Evolutionary conservation across 2,329 filamentous ascomycete genomes (phyloP), one percentile per base, ranked within the genome.

Genomic region (Dactylellina parvicollis): DNA sequence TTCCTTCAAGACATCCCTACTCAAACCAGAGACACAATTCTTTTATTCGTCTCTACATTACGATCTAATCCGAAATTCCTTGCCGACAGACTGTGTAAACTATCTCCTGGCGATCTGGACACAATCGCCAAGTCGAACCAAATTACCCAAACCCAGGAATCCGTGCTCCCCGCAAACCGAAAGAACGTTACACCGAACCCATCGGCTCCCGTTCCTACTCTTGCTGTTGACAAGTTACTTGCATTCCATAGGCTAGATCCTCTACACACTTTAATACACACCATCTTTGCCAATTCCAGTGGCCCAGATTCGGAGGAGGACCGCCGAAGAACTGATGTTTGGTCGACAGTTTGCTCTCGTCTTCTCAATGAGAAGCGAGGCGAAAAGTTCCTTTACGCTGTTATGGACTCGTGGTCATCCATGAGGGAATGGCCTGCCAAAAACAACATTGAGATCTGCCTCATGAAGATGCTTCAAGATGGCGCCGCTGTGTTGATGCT

Each of bases 401-500:
- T 97, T 32, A 85, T 99, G 55, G 93, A 95, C 80, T 89, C 92
- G 65, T 98, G 92, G 91, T 89, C 91, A 56, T 85, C 88, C 64
- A 91, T 93, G 85, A 88, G 91, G 75, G 89, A 93, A 80, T 98
- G 94, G 93, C 90, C 92, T 40, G 92, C 92, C 66, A 92, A 90
- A 78, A 87, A 89, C 76, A 95, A 92, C 75, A 88, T 99, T 84
- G 93, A 97, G 82, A 90, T 92, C 82, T 98, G 94, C 80, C 86
- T 99, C 10, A 95, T 96, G 91, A 91, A 95, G 79, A 92, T 96
- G 72, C 86, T 99, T 30, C 92, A 96, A 81, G 91, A 96, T 77
- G 95, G 95, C 76, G 90, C 92, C 38, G 97, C 69, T 2, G 52
- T 73, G 28, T 59, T 97, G 79, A 84, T 98, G 66, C 84, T 97